These are phyloP conservation scores for Artemisia argyi DNA, from an alignment of 129 eudicot genomes.

Conservation along the genomic window DNA sequence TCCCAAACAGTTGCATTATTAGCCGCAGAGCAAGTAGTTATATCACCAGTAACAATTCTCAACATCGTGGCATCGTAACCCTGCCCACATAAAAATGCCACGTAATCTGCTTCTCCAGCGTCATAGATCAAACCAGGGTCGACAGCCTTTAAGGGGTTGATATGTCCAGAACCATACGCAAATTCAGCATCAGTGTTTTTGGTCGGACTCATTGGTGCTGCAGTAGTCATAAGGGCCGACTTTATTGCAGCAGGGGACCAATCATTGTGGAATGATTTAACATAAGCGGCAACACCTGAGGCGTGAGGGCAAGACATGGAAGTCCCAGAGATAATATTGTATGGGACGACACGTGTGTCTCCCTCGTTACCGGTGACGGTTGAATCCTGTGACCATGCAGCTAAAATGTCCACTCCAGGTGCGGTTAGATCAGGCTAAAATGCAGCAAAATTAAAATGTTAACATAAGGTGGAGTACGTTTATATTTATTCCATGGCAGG, in stretches of 20 bases:
- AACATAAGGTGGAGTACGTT: not conserved
- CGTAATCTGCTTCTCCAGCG: slow-evolving; percentile 35
- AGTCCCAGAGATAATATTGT: slow-evolving; percentile 51
- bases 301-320: slow-evolving; percentile 75
- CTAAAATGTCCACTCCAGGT: slow-evolving; percentile 59
- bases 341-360: slow-evolving; percentile 43
- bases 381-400: slow-evolving; percentile 48
- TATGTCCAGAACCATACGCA: slow-evolving; percentile 57
- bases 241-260: slow-evolving; percentile 71
- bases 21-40: slow-evolving; percentile 28
- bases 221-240: slow-evolving; percentile 40
- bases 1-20: slow-evolving; percentile 32
- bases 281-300: slow-evolving; percentile 54
- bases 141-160: slow-evolving; percentile 38
- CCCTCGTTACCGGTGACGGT: slow-evolving; percentile 34
- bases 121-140: slow-evolving; percentile 58
- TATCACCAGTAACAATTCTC: slow-evolving; percentile 33
- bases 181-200: slow-evolving; percentile 42
- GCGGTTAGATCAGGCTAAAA: slow-evolving; percentile 65
- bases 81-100: slow-evolving; percentile 49
- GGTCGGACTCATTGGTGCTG: slow-evolving; percentile 36
- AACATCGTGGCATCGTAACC: slow-evolving; percentile 37
- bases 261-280: slow-evolving; percentile 49
- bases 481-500: too few species aligned
- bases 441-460: slow-evolving; percentile 12